Base-by-base conservation (phyloP, 306 rosid species). In the Ammopiptanthus mongolicus region DNA sequence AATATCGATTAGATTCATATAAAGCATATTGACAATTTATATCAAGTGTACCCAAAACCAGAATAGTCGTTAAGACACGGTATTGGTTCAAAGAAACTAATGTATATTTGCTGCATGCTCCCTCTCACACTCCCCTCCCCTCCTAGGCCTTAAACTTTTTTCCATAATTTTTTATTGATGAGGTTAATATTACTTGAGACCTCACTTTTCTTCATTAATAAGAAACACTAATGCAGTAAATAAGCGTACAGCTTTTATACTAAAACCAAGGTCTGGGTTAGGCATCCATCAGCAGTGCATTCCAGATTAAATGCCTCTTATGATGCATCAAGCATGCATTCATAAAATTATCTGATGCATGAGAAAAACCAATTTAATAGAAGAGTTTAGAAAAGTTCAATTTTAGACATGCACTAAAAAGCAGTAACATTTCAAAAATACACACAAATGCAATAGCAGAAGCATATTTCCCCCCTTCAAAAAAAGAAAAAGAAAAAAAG, bases 1-100 rank as follows among this genome's bases (percentile, higher is more conserved):
- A 65, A 47, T 34, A 17, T 68, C 56, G 18, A 72, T 84, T 73
- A 83, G 78, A 78, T 73, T 71, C 68, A 64, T 15, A 50, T 47
- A 34, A 41, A 84, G 62, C 33, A 55, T 55, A 47, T 71, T 13
- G 50, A 51, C 17, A 67, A 28, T 23, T 13, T 51, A 66, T 14
- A 22, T 15, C 61, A 52, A 1, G 15, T 5, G 4, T 69, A 74
- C 71, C 66, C 78, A 72, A 76, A 21, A 63, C 55, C 57, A 7
- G 23, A 58, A 62, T 42, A 61, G 33, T 25, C 78, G 18, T 23
- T 60, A 29, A 57, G 65, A 31, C 44, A 22, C 48, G 21, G 34
- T 22, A 69, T 47, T 34, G 48, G 19, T 47, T 42, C 69, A 23
- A 67, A 66, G 6, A 33, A 57, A 41, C 12, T 57, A 57, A 33